These are phyloP conservation scores for Acmispon strigosus DNA, from an alignment of 306 rosid genomes.

Conservation along the genomic window DNA sequence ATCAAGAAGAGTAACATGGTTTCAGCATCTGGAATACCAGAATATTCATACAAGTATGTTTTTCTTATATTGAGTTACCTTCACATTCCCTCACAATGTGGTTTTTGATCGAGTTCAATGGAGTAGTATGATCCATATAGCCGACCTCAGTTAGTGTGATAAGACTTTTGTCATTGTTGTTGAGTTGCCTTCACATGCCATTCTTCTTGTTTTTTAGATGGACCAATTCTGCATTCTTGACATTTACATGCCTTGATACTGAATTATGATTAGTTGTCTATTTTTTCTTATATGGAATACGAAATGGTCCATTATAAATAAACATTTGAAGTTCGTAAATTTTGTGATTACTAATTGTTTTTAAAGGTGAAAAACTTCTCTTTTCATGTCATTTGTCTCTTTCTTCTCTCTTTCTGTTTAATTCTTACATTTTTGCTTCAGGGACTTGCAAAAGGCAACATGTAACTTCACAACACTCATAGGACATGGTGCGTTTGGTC, in stretches of 20 bases:
- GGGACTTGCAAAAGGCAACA: constrained; percentile 98
- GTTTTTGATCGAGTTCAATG: too few relatives aligned
- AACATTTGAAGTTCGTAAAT: too few relatives aligned
- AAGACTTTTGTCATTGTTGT: too few relatives aligned
- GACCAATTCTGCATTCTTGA: not conserved
- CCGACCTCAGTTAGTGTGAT: too few relatives aligned
- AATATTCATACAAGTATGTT: constrained; percentile 86
- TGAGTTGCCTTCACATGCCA: not conserved
- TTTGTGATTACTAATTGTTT: not conserved
- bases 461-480: constrained; percentile 80
- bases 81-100: too few relatives aligned
- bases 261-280: not conserved
- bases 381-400: not conserved
- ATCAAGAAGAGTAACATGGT: constrained; percentile 66
- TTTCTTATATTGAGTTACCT: constrained; percentile 5
- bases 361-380: not conserved
- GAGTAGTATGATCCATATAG: too few relatives aligned
- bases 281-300: not conserved
- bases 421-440: constrained; percentile 17
- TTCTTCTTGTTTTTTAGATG: constrained; percentile 7
- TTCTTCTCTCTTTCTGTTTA: not conserved
- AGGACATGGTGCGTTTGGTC: constrained; percentile 99
- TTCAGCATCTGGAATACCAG: constrained; percentile 87
- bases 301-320: not conserved
- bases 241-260: not conserved